Evolutionary conservation across 1,139 yeast species (phyloP).

Genomic region (Hansenula lynferdii): DNA sequence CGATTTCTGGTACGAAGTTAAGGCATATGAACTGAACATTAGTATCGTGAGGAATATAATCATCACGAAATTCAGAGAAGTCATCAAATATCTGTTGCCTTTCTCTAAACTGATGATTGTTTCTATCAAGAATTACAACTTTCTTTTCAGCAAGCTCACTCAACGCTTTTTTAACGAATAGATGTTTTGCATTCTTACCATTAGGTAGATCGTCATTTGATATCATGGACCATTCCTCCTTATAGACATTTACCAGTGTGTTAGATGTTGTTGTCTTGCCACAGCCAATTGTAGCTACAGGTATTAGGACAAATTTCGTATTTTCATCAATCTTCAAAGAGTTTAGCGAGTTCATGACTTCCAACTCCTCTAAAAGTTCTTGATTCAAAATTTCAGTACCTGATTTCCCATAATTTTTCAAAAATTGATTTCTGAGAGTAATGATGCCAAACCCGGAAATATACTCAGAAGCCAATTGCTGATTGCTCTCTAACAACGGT

Average conservation of each 20-base stretch:
- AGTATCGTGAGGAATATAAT: constrained; percentile 30
- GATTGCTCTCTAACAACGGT: constrained; percentile 45
- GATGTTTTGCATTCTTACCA: constrained; percentile 37
- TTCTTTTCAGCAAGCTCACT: constrained; percentile 31
- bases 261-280: constrained; percentile 87
- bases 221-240: constrained; percentile 63
- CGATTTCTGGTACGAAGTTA: constrained; percentile 53
- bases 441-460: constrained; percentile 69
- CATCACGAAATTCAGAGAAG: constrained; percentile 36
- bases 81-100: constrained; percentile 62
- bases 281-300: constrained; percentile 90
- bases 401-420: constrained; percentile 41
- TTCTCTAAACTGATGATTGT: constrained; percentile 71
- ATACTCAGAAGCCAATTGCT: constrained; percentile 41
- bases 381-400: constrained; percentile 40
- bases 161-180: constrained; percentile 48
- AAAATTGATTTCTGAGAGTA: constrained; percentile 55
- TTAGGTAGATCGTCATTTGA: constrained; percentile 76
- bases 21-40: constrained; percentile 55
- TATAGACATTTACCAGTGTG: constrained; percentile 51
- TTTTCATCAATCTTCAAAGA: constrained; percentile 26
- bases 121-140: constrained; percentile 76
- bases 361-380: constrained; percentile 29
- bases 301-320: constrained; percentile 60
- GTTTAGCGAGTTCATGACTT: constrained; percentile 26